phyloP scores from a whole-genome alignment of 2,329 filamentous ascomycete genomes.

The Fusarium palustre region DNA sequence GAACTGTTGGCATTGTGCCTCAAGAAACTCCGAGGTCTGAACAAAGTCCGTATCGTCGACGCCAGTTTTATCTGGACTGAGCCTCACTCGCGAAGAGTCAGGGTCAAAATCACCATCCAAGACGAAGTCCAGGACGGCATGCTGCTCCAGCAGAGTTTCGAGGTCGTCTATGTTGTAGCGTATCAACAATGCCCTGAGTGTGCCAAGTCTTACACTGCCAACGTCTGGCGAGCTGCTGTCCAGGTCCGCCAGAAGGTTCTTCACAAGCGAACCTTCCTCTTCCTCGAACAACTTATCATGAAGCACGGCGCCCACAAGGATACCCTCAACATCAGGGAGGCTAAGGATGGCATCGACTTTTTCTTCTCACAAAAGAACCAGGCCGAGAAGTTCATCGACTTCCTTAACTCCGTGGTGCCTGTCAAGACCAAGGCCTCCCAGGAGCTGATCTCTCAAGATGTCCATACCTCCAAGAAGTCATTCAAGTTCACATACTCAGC shows the following conservation, averaged over 20 bases:
- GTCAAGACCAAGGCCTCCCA: constrained; percentile 80
- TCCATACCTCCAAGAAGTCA: constrained; percentile 88
- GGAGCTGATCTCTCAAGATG: constrained; percentile 92
- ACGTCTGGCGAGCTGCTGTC: constrained; percentile 92
- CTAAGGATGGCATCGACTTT: constrained; percentile 95
- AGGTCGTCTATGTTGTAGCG: constrained; percentile 91
- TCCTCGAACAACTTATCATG: constrained; percentile 92
- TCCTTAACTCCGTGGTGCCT: constrained; percentile 84
- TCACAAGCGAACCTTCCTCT: constrained; percentile 82
- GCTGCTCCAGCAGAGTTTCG: constrained; percentile 90
- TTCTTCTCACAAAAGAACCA: constrained; percentile 92
- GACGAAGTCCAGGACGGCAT: constrained; percentile 72
- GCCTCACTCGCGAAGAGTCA: constrained; percentile 90
- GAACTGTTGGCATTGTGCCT: constrained; percentile 93
- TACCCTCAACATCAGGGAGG: constrained; percentile 98
- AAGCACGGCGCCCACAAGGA: constrained; percentile 93
- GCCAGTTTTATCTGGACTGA: constrained; percentile 99
- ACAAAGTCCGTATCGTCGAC: constrained; percentile 94
- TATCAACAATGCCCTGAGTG: constrained; percentile 96
- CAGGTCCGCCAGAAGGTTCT: constrained; percentile 97
- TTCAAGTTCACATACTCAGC: constrained; percentile 96
- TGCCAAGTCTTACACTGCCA: constrained; percentile 94
- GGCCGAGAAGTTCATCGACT: constrained; percentile 92
- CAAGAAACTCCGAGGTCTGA: constrained; percentile 84
- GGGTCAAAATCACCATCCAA: constrained; percentile 96